Base-by-base conservation (phyloP, 495 filamentous ascomycete species). In the Cetradonia linearis region DNA sequence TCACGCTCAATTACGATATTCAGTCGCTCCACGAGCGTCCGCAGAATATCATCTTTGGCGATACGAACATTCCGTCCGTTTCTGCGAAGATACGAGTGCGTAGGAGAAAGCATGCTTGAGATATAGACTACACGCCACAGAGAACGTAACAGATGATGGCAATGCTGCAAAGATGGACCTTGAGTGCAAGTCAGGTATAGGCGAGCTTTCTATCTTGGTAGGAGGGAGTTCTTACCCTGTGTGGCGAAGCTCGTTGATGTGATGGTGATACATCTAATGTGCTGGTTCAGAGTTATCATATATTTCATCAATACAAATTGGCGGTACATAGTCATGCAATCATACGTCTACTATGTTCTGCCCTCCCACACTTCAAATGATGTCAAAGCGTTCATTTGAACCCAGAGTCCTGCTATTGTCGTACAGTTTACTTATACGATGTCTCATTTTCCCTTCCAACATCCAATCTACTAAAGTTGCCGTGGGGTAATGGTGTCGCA, bases 381-480 rank as follows among this genome's bases (percentile, higher is more conserved):
- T 4, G 20, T 3, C n/a, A 25, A 9, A 0, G 20, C 9, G 2
- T 6, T 23, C 4, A 23, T 46, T n/a, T 1, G 10, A 3, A 25
- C 2, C 9, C 7, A 46, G 20, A 20, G 20, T n/a, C 40, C n/a
- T 5, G n/a, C n/a, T 11, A 20, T 46, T 46, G n/a, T 20, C 10
- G 8, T 2, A 9, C 5, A 44, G 3, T 23, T 46, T 46, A 9
- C 20, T 20, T 20, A 23, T 10, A 3, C 23, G 8, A 18, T 3
- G 5, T 46, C n/a, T 20, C 42, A 23, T 46, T 46, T 10, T 20
- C 5, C 2, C 1, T 46, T 20, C 42, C 20, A 25, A 46, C 0
- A 25, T 66, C 63, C 65, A 64, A 66, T 34, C 63, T 54, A 7
- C 50, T 64, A 47, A 64, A 56, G 37, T 64, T 64, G 28, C 62